phyloP scores from a whole-genome alignment of 306 rosid species.

The Rosa persica region DNA sequence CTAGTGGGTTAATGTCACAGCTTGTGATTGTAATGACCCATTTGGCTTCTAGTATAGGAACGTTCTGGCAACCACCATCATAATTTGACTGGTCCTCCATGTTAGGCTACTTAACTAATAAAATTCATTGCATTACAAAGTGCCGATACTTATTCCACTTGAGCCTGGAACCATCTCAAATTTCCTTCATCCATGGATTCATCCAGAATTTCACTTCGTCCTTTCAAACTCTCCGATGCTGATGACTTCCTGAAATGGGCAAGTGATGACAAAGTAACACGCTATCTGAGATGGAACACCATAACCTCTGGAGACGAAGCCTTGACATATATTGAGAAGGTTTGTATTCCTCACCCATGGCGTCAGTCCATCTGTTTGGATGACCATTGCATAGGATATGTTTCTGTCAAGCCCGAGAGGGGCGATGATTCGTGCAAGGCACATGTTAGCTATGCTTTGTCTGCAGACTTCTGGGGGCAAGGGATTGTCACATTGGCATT shows the following conservation, averaged over 20 bases:
- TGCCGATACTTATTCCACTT: not conserved
- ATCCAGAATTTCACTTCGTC: constrained; percentile 32
- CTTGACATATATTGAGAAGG: constrained; percentile 34
- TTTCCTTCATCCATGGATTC: not conserved
- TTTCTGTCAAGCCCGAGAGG: constrained; percentile 31
- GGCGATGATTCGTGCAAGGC: constrained; percentile 39
- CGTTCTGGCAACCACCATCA: constrained; percentile 2
- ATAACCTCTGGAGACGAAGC: constrained; percentile 43
- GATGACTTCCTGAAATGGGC: constrained; percentile 41
- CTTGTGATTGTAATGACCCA: not conserved
- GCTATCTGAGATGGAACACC: constrained; percentile 35
- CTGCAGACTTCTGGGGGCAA: constrained; percentile 47
- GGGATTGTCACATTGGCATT: constrained; percentile 44
- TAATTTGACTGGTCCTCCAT: not conserved
- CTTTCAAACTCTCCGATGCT: constrained; percentile 34
- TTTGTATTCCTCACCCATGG: constrained; percentile 55
- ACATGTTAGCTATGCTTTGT: constrained; percentile 45
- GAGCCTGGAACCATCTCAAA: not conserved
- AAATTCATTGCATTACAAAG: not conserved
- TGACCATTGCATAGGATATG: constrained; percentile 32
- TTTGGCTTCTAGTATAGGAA: not conserved
- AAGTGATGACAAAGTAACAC: constrained; percentile 35
- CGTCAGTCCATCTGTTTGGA: constrained; percentile 42
- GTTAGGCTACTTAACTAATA: not conserved
- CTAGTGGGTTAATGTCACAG: not conserved